These are phyloP conservation scores for Ulmus americana DNA, from an alignment of 331 rosid genomes.

Conservation along the genomic window DNA sequence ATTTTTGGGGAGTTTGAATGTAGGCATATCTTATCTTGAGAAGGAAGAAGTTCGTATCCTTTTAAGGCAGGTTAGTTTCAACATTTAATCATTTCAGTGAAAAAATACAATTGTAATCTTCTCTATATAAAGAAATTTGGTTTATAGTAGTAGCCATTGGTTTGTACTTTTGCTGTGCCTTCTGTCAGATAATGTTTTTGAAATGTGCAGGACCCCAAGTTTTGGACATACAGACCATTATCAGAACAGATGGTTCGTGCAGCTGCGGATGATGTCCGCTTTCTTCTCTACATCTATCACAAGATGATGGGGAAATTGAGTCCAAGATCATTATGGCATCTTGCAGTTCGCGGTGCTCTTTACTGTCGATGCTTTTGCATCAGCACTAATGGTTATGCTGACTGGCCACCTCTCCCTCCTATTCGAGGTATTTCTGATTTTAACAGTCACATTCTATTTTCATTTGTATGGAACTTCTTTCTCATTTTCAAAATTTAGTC, in stretches of 20 bases:
- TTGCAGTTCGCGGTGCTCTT: conserved; percentile 82
- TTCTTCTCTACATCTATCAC: conserved; percentile 73
- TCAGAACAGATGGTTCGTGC: conserved; percentile 89
- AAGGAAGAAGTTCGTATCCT: conserved; percentile 96
- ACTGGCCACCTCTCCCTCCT: conserved; percentile 76
- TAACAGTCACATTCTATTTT: background rate
- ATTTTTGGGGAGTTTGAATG: conserved; percentile 29
- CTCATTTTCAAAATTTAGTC: conserved; percentile 4
- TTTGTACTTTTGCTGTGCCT: background rate
- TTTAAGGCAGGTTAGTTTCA: conserved; percentile 78
- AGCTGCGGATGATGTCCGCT: conserved; percentile 96
- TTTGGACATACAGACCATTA: conserved; percentile 86
- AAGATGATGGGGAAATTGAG: conserved; percentile 72
- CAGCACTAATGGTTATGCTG: conserved; percentile 45
- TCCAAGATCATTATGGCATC: conserved; percentile 65
- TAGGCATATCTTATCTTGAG: conserved; percentile 84
- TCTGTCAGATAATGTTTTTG: conserved; percentile 11
- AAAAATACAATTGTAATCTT: background rate
- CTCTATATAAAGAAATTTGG: background rate
- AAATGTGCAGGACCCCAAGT: conserved; percentile 69
- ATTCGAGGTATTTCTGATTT: conserved; percentile 55
- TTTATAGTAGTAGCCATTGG: background rate
- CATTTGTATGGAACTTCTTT: conserved; percentile 4
- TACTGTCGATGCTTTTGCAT: conserved; percentile 82
- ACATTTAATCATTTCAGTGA: conserved; percentile 12